phyloP scores from a whole-genome alignment of 805 yeast species.

The Cyberlindnera sargentensis region DNA sequence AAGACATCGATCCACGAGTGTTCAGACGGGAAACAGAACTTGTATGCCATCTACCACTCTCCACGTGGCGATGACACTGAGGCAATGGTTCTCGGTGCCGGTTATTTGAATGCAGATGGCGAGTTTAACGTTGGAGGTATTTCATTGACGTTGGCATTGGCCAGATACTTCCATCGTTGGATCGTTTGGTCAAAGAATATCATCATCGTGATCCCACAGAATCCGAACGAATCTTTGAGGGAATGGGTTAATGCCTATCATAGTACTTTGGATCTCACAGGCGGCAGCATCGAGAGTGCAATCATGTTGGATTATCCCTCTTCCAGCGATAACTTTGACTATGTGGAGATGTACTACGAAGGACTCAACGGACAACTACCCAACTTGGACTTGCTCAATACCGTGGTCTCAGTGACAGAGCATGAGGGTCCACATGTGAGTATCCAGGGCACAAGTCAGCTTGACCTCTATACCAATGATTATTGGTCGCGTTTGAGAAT shows the following conservation, averaged over 20 bases:
- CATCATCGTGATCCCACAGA: conserved; percentile 74
- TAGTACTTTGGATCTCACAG: conserved; percentile 73
- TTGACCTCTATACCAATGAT: conserved; percentile 38
- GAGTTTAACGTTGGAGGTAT: conserved; percentile 74
- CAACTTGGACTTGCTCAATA: conserved; percentile 80
- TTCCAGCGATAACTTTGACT: conserved; percentile 58
- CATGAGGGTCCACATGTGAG: conserved; percentile 71
- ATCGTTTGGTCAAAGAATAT: conserved; percentile 95
- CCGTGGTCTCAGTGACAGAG: conserved; percentile 64
- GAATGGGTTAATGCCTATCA: conserved; percentile 95
- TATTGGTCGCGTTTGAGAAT: conserved; percentile 53
- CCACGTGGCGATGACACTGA: conserved; percentile 97
- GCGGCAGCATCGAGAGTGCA: conserved; percentile 92
- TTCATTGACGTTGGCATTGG: conserved; percentile 62
- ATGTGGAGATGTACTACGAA: conserved; percentile 68
- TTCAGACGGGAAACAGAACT: conserved; percentile 33
- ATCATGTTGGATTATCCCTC: conserved; percentile 74
- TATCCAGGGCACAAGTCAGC: conserved; percentile 50
- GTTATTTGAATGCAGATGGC: conserved; percentile 70
- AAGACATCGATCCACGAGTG: conserved; percentile 42
- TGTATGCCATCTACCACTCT: conserved; percentile 83
- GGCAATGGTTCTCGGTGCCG: conserved; percentile 84
- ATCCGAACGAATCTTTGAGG: conserved; percentile 61
- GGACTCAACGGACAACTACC: conserved; percentile 97
- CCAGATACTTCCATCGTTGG: conserved; percentile 77